These are phyloP conservation scores for Senna tora DNA, from an alignment of 306 rosid species.

Conservation along the genomic window DNA sequence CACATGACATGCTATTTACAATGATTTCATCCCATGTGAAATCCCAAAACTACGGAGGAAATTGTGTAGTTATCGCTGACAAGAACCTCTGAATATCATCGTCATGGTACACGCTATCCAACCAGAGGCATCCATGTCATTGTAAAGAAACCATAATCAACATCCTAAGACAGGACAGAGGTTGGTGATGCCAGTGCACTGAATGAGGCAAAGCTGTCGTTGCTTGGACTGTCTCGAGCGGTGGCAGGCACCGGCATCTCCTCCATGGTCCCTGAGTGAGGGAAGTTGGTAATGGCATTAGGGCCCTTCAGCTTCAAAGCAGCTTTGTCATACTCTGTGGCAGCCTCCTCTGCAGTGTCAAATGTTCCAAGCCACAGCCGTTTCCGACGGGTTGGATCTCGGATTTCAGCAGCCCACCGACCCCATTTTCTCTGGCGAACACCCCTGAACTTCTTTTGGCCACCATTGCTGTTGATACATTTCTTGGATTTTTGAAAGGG, in stretches of 20 bases:
- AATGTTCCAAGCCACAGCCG: slow-evolving; percentile 88
- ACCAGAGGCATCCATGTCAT: slow-evolving; percentile 44
- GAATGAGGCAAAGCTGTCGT: slow-evolving; percentile 39
- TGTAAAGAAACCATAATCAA: slow-evolving; percentile 34
- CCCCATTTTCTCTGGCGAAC: slow-evolving; percentile 93
- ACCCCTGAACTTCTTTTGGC: slow-evolving; percentile 51
- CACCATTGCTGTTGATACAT: slow-evolving; percentile 25
- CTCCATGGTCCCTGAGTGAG: slow-evolving; percentile 28
- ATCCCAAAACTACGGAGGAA: no score
- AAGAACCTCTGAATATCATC: background rate
- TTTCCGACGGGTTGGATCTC: slow-evolving; percentile 64
- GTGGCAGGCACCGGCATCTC: background rate
- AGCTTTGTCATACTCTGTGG: slow-evolving; percentile 67
- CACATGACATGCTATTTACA: no score
- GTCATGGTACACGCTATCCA: slow-evolving; percentile 20
- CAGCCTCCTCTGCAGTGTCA: slow-evolving; percentile 88
- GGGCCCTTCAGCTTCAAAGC: slow-evolving; percentile 67
- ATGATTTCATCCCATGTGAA: no score
- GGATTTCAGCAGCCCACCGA: slow-evolving; percentile 85
- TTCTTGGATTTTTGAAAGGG: slow-evolving; percentile 27
- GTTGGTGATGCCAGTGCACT: slow-evolving; percentile 58
- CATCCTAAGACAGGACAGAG: slow-evolving; percentile 56
- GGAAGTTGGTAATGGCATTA: slow-evolving; percentile 68
- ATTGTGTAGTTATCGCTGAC: no score
- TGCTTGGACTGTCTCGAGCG: background rate